Evolutionary conservation across 106 monocot genomes (phyloP).

Genomic region (Dactylorhiza incarnata): DNA sequence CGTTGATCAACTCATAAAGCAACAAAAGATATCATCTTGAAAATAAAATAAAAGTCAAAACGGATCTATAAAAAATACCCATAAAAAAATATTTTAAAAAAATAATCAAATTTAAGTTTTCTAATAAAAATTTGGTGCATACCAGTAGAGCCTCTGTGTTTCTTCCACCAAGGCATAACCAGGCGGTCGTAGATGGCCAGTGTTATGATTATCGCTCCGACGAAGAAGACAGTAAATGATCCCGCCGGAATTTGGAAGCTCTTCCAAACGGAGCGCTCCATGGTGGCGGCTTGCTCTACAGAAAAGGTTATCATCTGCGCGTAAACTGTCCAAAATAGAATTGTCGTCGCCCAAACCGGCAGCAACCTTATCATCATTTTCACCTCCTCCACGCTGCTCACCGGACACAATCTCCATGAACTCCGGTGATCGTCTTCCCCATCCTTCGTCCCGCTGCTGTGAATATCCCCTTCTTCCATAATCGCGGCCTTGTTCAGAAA

Average conservation of each 20-base stretch:
- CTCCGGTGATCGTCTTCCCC: slow-evolving; percentile 12
- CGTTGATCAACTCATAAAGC: too few relatives aligned
- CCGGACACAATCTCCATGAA: slow-evolving; percentile 59
- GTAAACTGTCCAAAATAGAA: slow-evolving; percentile 81
- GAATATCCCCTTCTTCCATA: slow-evolving; percentile 32
- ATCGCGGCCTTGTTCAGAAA: slow-evolving; percentile 68
- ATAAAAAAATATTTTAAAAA: too few relatives aligned
- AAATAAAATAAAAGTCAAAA: too few relatives aligned
- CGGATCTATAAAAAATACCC: too few relatives aligned
- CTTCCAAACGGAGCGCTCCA: slow-evolving; percentile 39
- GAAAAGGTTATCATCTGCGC: slow-evolving; percentile 95
- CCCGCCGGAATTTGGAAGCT: slow-evolving; percentile 68
- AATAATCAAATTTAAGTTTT: too few relatives aligned
- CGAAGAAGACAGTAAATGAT: slow-evolving; percentile 67
- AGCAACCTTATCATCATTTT: slow-evolving; percentile 81
- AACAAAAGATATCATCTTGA: too few relatives aligned
- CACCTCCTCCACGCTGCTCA: slow-evolving; percentile 72
- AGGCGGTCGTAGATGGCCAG: slow-evolving; percentile 54
- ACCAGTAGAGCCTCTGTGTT: slow-evolving; percentile 35
- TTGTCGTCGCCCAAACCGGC: slow-evolving; percentile 81
- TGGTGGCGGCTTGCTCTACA: slow-evolving; percentile 74
- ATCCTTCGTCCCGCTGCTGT: slow-evolving; percentile 7
- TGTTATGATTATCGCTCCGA: slow-evolving; percentile 53
- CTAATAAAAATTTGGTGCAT: too few relatives aligned
- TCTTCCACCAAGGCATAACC: slow-evolving; percentile 51